A percentile compares a stretch with the other conserved stretches of the same genome.
Conservation (phyloP, 2,329 filamentous ascomycete genomes). For the Leptographium procerum region DNA sequence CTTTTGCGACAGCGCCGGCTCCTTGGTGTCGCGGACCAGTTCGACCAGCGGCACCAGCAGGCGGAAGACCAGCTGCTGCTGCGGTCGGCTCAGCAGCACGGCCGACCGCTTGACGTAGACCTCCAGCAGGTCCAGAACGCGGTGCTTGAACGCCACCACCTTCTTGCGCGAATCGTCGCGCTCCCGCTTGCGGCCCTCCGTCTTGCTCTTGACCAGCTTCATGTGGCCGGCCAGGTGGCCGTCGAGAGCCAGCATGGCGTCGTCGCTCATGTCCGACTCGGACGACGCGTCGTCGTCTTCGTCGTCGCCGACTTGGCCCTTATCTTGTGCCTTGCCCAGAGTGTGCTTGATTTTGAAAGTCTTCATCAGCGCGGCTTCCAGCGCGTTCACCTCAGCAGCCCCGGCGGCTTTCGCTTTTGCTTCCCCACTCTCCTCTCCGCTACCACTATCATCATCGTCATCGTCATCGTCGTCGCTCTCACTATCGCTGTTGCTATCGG, state of each 20-base stretch:
- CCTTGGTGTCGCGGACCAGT: slow-evolving; percentile 64
- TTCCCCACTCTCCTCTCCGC: too few relatives aligned
- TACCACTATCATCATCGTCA: slow-evolving; percentile 36
- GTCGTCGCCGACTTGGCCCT: slow-evolving; percentile 37
- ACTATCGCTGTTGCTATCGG: slow-evolving; percentile 24
- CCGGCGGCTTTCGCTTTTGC: not conserved
- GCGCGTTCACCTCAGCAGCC: slow-evolving; percentile 18
- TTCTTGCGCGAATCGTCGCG: slow-evolving; percentile 79
- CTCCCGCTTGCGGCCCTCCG: slow-evolving; percentile 64
- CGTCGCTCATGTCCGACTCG: slow-evolving; percentile 84
- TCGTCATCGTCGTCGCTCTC: not conserved
- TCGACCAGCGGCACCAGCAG: slow-evolving; percentile 66
- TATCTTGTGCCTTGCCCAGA: slow-evolving; percentile 36
- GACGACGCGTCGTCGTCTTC: slow-evolving; percentile 34
- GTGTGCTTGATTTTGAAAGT: slow-evolving; percentile 38
- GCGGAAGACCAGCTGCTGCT: slow-evolving; percentile 44
- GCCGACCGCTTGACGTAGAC: slow-evolving; percentile 62
- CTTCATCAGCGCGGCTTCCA: slow-evolving; percentile 67
- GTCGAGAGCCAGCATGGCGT: slow-evolving; percentile 87
- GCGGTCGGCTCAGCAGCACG: not conserved
- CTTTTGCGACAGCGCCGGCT: slow-evolving; percentile 64
- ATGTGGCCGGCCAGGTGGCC: slow-evolving; percentile 76
- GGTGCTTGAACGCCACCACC: slow-evolving; percentile 89
- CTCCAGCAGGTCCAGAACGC: slow-evolving; percentile 76
- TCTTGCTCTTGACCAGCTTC: slow-evolving; percentile 56